Conservation (phyloP, 805 yeast species). For the Wickerhamiella azymoides region DNA sequence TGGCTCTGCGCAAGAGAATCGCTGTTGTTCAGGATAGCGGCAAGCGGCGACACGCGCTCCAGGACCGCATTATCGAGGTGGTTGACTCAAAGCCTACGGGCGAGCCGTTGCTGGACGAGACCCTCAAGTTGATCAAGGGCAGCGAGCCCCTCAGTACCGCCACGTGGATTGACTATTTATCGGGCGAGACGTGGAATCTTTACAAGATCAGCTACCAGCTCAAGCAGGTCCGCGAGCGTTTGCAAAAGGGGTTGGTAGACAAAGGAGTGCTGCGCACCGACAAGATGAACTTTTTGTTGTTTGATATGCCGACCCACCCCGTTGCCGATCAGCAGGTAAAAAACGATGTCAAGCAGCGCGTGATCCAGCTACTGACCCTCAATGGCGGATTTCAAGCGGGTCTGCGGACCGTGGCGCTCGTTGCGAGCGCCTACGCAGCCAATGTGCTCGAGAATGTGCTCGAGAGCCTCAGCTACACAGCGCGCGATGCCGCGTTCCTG, state of each 20-base stretch:
- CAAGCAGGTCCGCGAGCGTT: constrained; percentile 91
- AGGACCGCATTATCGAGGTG: constrained; percentile 80
- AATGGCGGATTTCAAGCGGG: constrained; percentile 46
- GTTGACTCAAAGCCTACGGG: constrained; percentile 81
- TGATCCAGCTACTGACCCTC: constrained; percentile 47
- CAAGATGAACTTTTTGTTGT: constrained; percentile 80
- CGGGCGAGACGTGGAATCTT: constrained; percentile 94
- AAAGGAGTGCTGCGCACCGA: constrained; percentile 94
- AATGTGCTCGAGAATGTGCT: constrained; percentile 88
- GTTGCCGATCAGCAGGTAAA: constrained; percentile 75
- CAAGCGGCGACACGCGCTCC: constrained; percentile 71
- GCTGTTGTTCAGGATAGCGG: constrained; percentile 85
- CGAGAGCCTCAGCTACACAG: constrained; percentile 58
- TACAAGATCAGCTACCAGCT: constrained; percentile 89
- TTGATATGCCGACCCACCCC: constrained; percentile 99
- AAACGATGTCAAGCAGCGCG: constrained; percentile 62
- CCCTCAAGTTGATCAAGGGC: constrained; percentile 74
- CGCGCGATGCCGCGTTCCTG: constrained; percentile 80
- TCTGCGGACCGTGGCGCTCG: constrained; percentile 67
- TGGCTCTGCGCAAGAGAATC: constrained; percentile 82
- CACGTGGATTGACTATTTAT: constrained; percentile 84
- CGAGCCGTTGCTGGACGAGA: constrained; percentile 87
- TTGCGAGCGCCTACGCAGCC: constrained; percentile 87
- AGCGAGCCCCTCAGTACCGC: constrained; percentile 71
- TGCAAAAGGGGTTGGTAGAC: constrained; percentile 93